Evolutionary conservation across 257 asterid species (phyloP), one percentile per base, ranked within the genome.

Genomic region (Buddleja alternifolia): DNA sequence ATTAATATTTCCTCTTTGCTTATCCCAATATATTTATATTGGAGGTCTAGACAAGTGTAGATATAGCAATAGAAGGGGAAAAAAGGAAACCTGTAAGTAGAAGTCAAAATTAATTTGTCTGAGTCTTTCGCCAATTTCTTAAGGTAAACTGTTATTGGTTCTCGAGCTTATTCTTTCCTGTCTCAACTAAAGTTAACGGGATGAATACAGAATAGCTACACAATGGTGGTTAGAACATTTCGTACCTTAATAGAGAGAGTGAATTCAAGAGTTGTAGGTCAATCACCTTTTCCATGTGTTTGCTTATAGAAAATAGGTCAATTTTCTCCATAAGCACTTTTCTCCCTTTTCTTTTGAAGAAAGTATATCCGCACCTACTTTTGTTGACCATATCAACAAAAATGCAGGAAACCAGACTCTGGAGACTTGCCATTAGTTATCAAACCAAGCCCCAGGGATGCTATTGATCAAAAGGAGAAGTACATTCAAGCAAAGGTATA

Each of bases 401-500:
- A 58, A 77, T 77, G 47, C 78, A 83, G 94, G 67, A 62, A 71
- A 19, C 12, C 34, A 46, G 85, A 79, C 64, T 47, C 71, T 72
- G 85, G 74, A 78, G 81, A 63, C 63, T 50, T 32, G 23, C 78
- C 80, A 48, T 71, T 85, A 58, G 69, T 88, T 50, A 65, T 79
- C 41, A 93, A 93, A 83, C 99, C 99, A 70, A 73, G 80, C 73
- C 90, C 94, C 44, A 63, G 58, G 51, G 96, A 85, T 77, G 75
- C 84, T 29, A 73, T 75, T 77, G 84, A 78, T 52, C 82, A 66
- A 57, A 93, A 89, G 83, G 97, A 93, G 86, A 82, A 79, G 81
- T 90, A 75, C 72, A 79, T 93, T 82, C 91, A 88, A 79, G 92
- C 96, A 56, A 93, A 93, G 99, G 99, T 89, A 84, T 64, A 57